A percentile compares a stretch with the other conserved stretches of the same genome.
Evolutionary conservation across 345 rosid species (phyloP).

Genomic region (Murraya koenigii): DNA sequence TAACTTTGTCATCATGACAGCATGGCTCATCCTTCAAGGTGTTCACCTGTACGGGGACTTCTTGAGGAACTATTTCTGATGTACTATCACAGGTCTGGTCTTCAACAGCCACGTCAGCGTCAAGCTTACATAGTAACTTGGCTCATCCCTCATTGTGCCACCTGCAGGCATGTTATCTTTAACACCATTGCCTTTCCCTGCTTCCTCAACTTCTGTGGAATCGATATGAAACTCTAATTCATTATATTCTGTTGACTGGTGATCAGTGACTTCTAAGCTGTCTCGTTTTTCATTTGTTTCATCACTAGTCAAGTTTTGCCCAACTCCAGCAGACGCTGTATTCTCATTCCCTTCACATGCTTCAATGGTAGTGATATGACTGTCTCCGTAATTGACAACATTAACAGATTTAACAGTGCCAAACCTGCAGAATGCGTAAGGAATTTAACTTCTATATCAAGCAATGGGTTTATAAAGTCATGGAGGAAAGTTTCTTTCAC

Average conservation of each 20-base stretch:
- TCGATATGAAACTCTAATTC: constrained; percentile 12
- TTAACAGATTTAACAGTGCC: constrained; percentile 76
- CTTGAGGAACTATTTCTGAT: constrained; percentile 9
- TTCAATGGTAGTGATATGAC: constrained; percentile 17
- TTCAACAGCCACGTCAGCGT: constrained; percentile 21
- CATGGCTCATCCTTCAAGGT: constrained; percentile 26
- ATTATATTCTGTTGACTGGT: background rate
- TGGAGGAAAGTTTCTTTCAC: constrained; percentile 5
- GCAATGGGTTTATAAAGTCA: constrained; percentile 2
- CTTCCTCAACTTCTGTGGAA: background rate
- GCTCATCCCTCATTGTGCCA: constrained; percentile 26
- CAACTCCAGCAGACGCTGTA: constrained; percentile 16
- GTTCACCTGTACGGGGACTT: constrained; percentile 17
- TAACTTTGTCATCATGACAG: constrained; percentile 14
- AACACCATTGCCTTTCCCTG: constrained; percentile 11
- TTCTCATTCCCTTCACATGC: constrained; percentile 23
- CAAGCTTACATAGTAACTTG: constrained; percentile 23
- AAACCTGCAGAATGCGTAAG: constrained; percentile 61
- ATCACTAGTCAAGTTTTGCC: constrained; percentile 11
- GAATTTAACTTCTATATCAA: constrained; percentile 12
- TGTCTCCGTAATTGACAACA: constrained; percentile 40
- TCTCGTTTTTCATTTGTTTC: constrained; percentile 27
- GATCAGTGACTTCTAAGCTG: constrained; percentile 4
- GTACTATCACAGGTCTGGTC: constrained; percentile 9
- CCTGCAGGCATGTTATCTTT: constrained; percentile 24